Base-by-base conservation (phyloP, 2,329 filamentous ascomycete species). In the Fusarium metavorans region DNA sequence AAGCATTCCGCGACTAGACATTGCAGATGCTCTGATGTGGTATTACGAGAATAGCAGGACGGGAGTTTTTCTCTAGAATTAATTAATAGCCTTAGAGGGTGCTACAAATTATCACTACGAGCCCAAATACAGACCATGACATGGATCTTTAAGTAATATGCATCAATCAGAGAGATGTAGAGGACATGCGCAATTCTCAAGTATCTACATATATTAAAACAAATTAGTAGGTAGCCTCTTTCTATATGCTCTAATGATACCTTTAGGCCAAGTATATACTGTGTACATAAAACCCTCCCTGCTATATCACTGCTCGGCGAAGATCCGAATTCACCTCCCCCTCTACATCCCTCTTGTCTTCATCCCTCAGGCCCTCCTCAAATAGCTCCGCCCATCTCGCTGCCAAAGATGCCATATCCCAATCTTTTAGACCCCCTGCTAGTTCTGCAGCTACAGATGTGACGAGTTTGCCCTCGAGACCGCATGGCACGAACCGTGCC, bases 401-500 rank as follows among this genome's bases (percentile, higher is more conserved):
- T 6, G 82, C 82, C 35, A 84, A 18, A 6, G 61, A 65, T 11
- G 72, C 66, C 58, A 81, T 67, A n/a, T 82, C 75, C 79, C 79
- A 82, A 7, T 34, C 43, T n/a, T 39, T 56, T 25, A 73, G 39
- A 32, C 20, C 27, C 25, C 41, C 60, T 37, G 37, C 56, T 35
- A 86, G 71, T 81, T 93, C 88, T 43, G 84, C 86, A 73, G 86
- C 85, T 68, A 98, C 87, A 81, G 90, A 95, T n/a, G 94, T 97
- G 63, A 94, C 92, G 70, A 88, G 87, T 84, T 93, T 94, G 27
- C 93, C 95, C 71, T 92, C 91, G 43, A 98, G 83, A 0, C 97
- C 97, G 86, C 96, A 98, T 16, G 95, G 93, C n/a, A 95, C 92
- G 81, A 98, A 97, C 71, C 95, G 88, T 50, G 82, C 82, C 89